These are phyloP conservation scores for Lagerstroemia fauriei DNA, from an alignment of 441 rosid species.

Conservation along the genomic window DNA sequence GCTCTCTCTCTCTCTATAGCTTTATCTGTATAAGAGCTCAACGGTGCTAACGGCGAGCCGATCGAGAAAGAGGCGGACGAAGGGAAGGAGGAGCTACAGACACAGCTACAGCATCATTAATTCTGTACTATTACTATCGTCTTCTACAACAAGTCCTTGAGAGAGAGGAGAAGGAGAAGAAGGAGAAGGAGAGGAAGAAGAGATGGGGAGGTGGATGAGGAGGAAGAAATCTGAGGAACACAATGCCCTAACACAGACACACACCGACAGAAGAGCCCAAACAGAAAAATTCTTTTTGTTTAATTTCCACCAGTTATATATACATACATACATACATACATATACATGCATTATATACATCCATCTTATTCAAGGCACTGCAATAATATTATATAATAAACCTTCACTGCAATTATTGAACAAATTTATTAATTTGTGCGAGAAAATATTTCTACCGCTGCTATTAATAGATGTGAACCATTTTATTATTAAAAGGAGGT, in stretches of 20 bases:
- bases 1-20: not conserved
- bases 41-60: too few relatives aligned
- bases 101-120: too few relatives aligned
- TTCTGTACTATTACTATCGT: not conserved
- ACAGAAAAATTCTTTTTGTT: not conserved
- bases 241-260: not conserved
- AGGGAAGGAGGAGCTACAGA: not conserved
- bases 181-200: slow-evolving; percentile 22
- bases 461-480: too few relatives aligned
- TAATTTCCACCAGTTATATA: not conserved
- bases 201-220: slow-evolving; percentile 23
- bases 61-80: slow-evolving; percentile 10
- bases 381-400: too few relatives aligned
- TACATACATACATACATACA: too few relatives aligned
- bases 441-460: too few relatives aligned
- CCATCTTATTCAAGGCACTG: too few relatives aligned
- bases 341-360: too few relatives aligned
- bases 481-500: too few relatives aligned
- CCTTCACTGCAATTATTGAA: too few relatives aligned
- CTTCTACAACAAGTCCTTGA: slow-evolving; percentile 8
- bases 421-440: too few relatives aligned
- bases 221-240: slow-evolving; percentile 45
- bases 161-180: slow-evolving; percentile 15
- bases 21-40: too few relatives aligned
- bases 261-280: not conserved